These are phyloP conservation scores for Thermothielavioides terrestris DNA, from an alignment of 495 filamentous ascomycete species.

Conservation along the genomic window DNA sequence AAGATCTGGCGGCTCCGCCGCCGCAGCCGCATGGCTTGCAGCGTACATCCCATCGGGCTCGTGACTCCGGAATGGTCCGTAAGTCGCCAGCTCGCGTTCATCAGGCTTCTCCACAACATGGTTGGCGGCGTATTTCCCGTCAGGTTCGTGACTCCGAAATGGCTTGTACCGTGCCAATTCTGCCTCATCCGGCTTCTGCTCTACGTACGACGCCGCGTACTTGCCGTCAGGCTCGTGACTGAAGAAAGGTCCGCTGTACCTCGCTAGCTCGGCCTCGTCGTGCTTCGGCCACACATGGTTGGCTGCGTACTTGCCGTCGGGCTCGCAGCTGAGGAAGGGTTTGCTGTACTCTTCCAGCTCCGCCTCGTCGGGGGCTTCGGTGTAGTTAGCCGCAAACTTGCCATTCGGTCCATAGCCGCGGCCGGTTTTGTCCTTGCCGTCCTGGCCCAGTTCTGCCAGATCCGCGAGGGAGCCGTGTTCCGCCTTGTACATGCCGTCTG, in stretches of 20 bases:
- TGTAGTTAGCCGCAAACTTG: conserved; percentile 10
- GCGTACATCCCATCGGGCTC: conserved; percentile 17
- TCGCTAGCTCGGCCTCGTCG: conserved; percentile 3
- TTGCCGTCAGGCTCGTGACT: conserved; percentile 27
- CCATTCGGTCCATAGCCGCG: neutral
- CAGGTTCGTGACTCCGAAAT: conserved; percentile 7
- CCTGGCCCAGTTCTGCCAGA: conserved; percentile 4
- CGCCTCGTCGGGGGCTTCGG: neutral
- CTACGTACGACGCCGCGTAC: conserved; percentile 15
- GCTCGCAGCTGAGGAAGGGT: conserved; percentile 30
- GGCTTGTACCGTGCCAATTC: neutral
- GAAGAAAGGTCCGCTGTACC: conserved; percentile 17
- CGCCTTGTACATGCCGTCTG: conserved; percentile 19
- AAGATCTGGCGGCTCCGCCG: neutral
- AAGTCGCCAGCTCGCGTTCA: conserved; percentile 3
- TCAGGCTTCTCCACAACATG: neutral
- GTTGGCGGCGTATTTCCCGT: conserved; percentile 1
- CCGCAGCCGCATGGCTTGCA: neutral
- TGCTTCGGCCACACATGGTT: conserved; percentile 1
- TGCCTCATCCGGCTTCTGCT: neutral
- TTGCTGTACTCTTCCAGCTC: conserved; percentile 24
- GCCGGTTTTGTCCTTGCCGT: conserved; percentile 3
- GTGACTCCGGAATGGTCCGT: conserved; percentile 5
- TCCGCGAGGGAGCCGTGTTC: neutral
- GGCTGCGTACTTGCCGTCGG: conserved; percentile 23